These are phyloP conservation scores for Gastrolobium villosum DNA, from an alignment of 306 rosid genomes.

Conservation along the genomic window DNA sequence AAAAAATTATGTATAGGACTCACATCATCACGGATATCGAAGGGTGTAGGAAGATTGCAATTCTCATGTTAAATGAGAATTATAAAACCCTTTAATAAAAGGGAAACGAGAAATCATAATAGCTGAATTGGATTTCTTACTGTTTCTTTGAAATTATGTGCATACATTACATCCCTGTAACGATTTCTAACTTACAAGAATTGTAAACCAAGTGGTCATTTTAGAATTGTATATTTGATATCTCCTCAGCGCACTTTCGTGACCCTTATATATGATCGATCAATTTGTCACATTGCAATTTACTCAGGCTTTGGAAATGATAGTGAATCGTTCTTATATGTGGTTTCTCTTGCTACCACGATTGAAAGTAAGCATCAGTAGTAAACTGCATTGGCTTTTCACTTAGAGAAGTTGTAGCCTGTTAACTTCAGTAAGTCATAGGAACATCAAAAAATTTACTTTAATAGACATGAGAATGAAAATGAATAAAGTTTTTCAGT, in stretches of 20 bases:
- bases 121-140: not conserved
- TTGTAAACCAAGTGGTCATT: slow-evolving; percentile 1
- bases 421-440: slow-evolving; percentile 7
- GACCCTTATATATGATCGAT: not conserved
- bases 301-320: slow-evolving; percentile 5
- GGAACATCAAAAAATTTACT: slow-evolving; percentile 17
- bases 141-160: not conserved
- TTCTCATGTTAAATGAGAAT: too few relatives aligned
- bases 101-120: not conserved
- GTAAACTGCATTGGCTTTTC: not conserved
- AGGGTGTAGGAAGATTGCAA: too few relatives aligned
- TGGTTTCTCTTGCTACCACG: slow-evolving; percentile 25
- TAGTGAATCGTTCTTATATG: slow-evolving; percentile 24
- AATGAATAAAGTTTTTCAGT: slow-evolving; percentile 12
- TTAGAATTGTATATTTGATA: slow-evolving; percentile 18
- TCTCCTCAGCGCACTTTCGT: slow-evolving; percentile 6
- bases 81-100: too few relatives aligned
- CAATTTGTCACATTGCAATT: slow-evolving; percentile 35
- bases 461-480: not conserved
- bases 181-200: not conserved
- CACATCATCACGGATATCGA: too few relatives aligned
- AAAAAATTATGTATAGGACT: too few relatives aligned
- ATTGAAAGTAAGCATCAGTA: slow-evolving; percentile 15
- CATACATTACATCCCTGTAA: not conserved
- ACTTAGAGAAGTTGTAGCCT: slow-evolving; percentile 29